Conservation (phyloP, 2,329 filamentous ascomycete genomes). For the Venturia pyrina region DNA sequence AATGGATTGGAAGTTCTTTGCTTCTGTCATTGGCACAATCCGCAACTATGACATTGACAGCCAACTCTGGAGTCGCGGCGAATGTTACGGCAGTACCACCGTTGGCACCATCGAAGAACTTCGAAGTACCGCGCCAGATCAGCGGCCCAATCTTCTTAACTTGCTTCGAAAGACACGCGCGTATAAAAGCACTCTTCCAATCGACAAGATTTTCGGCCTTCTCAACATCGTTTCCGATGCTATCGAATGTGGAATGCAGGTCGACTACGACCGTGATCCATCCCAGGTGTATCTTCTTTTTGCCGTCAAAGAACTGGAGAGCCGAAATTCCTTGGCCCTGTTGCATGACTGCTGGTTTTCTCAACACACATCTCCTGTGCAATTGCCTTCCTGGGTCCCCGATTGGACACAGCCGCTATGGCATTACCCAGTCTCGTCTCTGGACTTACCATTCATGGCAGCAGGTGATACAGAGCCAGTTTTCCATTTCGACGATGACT, state of each 20-base stretch:
- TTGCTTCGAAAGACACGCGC: slow-evolving; percentile 1
- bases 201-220: slow-evolving; percentile 3
- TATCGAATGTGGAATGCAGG: neutral
- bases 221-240: neutral
- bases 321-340: neutral
- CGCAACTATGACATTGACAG: neutral
- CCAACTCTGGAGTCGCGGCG: neutral
- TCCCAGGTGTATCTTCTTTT: neutral
- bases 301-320: neutral
- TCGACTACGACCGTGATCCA: neutral
- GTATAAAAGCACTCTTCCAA: neutral
- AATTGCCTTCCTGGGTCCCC: slow-evolving; percentile 6
- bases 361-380: neutral
- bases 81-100: neutral
- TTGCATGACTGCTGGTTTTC: neutral
- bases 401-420: slow-evolving; percentile 1
- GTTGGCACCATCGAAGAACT: neutral
- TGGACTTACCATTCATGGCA: neutral
- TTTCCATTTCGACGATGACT: neutral
- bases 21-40: neutral
- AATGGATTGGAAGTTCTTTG: neutral
- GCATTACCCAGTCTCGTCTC: neutral
- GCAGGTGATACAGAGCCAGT: neutral
- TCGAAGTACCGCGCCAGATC: neutral
- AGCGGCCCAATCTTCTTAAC: neutral